These are phyloP conservation scores for Penicillium sp. DNA, from an alignment of 2,329 filamentous ascomycete species.

Conservation along the genomic window DNA sequence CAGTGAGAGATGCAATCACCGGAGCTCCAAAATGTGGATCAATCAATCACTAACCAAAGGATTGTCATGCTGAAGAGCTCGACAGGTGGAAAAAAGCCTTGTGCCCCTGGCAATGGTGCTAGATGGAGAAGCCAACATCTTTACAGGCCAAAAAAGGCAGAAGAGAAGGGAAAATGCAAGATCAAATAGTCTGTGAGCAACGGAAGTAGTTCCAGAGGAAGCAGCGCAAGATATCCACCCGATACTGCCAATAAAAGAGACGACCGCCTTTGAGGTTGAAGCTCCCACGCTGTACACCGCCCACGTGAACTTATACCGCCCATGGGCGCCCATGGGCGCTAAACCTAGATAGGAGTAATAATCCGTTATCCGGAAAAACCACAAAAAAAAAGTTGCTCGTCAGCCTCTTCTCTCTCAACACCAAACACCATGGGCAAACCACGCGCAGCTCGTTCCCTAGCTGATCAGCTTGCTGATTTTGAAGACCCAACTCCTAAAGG, in stretches of 20 bases:
- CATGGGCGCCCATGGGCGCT: slow-evolving; percentile 2
- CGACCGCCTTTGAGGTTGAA: background rate
- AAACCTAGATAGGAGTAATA: slow-evolving; percentile 13
- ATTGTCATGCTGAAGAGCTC: slow-evolving; percentile 72
- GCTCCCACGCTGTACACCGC: background rate
- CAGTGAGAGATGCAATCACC: background rate
- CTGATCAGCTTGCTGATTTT: slow-evolving; percentile 61
- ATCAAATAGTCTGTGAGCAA: background rate
- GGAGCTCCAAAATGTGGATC: background rate
- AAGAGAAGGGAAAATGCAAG: background rate
- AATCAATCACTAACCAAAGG: slow-evolving; percentile 61
- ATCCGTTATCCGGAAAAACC: slow-evolving; percentile 26
- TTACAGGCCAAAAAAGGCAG: background rate
- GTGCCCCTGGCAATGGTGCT: slow-evolving; percentile 30
- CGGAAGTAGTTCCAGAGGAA: background rate
- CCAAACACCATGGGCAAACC: slow-evolving; percentile 46
- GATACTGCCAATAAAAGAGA: slow-evolving; percentile 12
- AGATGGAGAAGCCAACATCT: background rate
- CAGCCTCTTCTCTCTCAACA: slow-evolving; percentile 8
- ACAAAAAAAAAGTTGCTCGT: slow-evolving; percentile 24
- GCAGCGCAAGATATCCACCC: background rate
- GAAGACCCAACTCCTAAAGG: slow-evolving; percentile 63
- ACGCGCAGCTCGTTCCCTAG: slow-evolving; percentile 50
- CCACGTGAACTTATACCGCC: slow-evolving; percentile 3
- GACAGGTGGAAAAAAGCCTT: slow-evolving; percentile 56